A percentile compares a stretch with the other conserved stretches of the same genome.
Evolutionary conservation across 2,329 filamentous ascomycete genomes (phyloP).

Genomic region (Ceratocystis variospora): DNA sequence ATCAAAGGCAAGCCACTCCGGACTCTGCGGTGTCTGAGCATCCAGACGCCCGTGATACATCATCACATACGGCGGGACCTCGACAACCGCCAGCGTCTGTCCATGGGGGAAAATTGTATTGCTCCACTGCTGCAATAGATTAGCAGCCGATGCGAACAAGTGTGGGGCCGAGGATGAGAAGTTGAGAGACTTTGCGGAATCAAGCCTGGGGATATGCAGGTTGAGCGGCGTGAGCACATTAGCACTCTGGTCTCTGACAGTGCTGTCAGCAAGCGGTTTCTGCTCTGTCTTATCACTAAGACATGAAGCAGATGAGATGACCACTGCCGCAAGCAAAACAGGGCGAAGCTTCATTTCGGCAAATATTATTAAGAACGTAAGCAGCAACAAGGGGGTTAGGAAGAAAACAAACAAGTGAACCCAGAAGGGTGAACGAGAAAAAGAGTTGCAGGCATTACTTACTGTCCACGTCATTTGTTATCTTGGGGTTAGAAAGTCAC

Average conservation of each 20-base stretch:
- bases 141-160: slow-evolving; percentile 35
- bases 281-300: neutral
- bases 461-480: neutral
- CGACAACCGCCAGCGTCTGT: slow-evolving; percentile 34
- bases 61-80: slow-evolving; percentile 33
- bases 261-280: neutral
- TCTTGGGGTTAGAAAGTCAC: neutral
- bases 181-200: slow-evolving; percentile 27
- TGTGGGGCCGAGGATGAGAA: slow-evolving; percentile 36
- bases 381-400: neutral
- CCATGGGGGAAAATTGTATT: slow-evolving; percentile 40
- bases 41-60: slow-evolving; percentile 37
- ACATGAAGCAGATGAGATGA: neutral
- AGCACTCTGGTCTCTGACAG: neutral
- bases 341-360: neutral
- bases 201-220: no score
- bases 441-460: no score
- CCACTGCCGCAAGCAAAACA: neutral
- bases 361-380: neutral
- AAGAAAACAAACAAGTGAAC: no score
- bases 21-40: slow-evolving; percentile 30
- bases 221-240: neutral
- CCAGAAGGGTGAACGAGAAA: no score
- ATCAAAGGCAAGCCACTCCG: slow-evolving; percentile 41
- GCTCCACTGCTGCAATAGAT: slow-evolving; percentile 36